A percentile compares a stretch with the other conserved stretches of the same genome.
phyloP scores from a whole-genome alignment of 1,284 basidiomycete species.

The Cystobasidium slooffiae region DNA sequence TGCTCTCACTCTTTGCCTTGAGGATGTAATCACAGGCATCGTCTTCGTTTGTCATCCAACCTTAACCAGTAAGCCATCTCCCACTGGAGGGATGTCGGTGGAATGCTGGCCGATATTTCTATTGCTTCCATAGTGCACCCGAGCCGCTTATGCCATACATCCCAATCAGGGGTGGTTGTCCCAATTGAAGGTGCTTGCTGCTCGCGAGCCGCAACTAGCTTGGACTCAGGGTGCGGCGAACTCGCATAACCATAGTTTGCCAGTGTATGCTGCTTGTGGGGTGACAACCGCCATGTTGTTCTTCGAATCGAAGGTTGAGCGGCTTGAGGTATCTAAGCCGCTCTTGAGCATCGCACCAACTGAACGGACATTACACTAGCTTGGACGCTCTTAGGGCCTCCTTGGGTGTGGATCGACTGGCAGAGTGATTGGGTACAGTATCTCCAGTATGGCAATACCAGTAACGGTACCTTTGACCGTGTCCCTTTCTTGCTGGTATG shows the following conservation, averaged over 20 bases:
- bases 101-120: neutral
- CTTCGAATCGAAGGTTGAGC: neutral
- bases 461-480: neutral
- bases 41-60: too few species aligned
- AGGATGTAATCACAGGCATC: too few species aligned
- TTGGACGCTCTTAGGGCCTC: neutral
- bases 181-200: too few species aligned
- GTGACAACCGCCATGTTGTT: slow-evolving; percentile 7
- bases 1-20: too few species aligned
- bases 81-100: neutral
- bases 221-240: neutral
- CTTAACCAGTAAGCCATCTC: too few species aligned
- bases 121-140: neutral
- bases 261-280: neutral
- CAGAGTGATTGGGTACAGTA: neutral
- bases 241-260: neutral
- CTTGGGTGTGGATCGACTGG: neutral
- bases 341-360: neutral
- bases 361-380: neutral
- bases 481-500: neutral
- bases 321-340: neutral
- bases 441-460: neutral
- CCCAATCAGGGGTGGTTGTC: neutral
- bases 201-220: neutral
- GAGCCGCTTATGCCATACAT: neutral